These are phyloP conservation scores for Fusarium zealandicum DNA, from an alignment of 2,329 filamentous ascomycete species.

Conservation along the genomic window DNA sequence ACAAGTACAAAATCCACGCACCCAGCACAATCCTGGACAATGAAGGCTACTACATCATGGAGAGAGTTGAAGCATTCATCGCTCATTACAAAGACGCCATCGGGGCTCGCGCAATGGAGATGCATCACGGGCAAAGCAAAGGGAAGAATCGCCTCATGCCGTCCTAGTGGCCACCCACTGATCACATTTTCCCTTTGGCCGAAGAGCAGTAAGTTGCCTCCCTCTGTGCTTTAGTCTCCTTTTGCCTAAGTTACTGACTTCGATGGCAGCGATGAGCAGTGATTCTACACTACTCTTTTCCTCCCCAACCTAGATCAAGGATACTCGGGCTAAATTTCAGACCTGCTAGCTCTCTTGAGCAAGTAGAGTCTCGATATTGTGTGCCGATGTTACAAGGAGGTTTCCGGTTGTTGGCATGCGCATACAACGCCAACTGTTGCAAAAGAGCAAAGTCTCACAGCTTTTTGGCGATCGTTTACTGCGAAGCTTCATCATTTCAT, in stretches of 20 bases:
- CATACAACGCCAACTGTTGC: not conserved
- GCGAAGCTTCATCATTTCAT: too few relatives aligned
- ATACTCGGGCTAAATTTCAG: not conserved
- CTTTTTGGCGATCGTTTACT: too few relatives aligned
- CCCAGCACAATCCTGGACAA: conserved; percentile 42
- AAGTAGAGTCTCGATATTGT: not conserved
- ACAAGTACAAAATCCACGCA: conserved; percentile 47
- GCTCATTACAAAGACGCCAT: conserved; percentile 48
- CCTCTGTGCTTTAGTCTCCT: not conserved
- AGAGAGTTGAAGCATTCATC: conserved; percentile 54
- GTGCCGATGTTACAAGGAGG: not conserved
- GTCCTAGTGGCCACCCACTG: too few relatives aligned
- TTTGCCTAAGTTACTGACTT: not conserved
- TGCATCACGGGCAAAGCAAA: conserved; percentile 37
- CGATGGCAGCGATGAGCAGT: not conserved
- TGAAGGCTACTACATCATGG: conserved; percentile 54
- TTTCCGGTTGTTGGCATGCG: not conserved
- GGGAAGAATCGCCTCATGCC: too few relatives aligned
- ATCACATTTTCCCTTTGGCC: too few relatives aligned
- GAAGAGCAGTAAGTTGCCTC: not conserved
- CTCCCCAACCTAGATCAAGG: not conserved
- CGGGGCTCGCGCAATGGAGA: conserved; percentile 44
- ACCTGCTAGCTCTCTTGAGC: not conserved
- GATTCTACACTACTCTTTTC: not conserved
- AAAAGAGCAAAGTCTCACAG: too few relatives aligned